phyloP scores from a whole-genome alignment of 2,329 filamentous ascomycete species.

The Diplocarpon rosae region DNA sequence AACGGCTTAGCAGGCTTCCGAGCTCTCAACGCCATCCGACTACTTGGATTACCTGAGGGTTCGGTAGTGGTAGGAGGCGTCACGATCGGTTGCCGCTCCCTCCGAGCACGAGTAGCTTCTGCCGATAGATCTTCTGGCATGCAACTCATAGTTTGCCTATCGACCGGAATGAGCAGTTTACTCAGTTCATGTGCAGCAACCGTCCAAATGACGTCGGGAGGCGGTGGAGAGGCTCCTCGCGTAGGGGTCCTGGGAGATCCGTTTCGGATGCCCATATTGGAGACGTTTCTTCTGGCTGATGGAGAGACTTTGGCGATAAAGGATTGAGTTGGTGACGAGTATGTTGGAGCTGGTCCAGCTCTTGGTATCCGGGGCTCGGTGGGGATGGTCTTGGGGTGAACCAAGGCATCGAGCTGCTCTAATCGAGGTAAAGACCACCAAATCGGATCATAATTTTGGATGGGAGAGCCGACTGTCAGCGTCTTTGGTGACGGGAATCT shows the following conservation, averaged over 20 bases:
- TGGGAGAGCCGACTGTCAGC: constrained; percentile 5
- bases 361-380: constrained; percentile 43
- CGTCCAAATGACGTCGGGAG: constrained; percentile 77
- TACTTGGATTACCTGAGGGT: constrained; percentile 30
- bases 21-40: constrained; percentile 64
- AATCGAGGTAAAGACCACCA: constrained; percentile 64
- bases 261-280: constrained; percentile 36
- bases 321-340: constrained; percentile 78
- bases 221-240: constrained; percentile 51
- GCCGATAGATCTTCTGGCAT: constrained; percentile 67
- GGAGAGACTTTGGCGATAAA: constrained; percentile 70
- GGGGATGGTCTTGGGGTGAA: constrained; percentile 39
- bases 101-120: constrained; percentile 49
- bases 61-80: constrained; percentile 28
- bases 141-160: constrained; percentile 66
- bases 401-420: constrained; percentile 55
- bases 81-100: constrained; percentile 51
- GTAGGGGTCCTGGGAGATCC: constrained; percentile 31
- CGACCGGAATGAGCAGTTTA: constrained; percentile 67
- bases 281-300: constrained; percentile 53
- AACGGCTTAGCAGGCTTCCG: constrained; percentile 47
- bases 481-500: constrained; percentile 11
- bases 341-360: constrained; percentile 53
- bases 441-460: constrained; percentile 47
- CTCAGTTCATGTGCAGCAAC: constrained; percentile 74